Base-by-base conservation (phyloP, 1,284 basidiomycete genomes). In the Ceratobasidium sp. region DNA sequence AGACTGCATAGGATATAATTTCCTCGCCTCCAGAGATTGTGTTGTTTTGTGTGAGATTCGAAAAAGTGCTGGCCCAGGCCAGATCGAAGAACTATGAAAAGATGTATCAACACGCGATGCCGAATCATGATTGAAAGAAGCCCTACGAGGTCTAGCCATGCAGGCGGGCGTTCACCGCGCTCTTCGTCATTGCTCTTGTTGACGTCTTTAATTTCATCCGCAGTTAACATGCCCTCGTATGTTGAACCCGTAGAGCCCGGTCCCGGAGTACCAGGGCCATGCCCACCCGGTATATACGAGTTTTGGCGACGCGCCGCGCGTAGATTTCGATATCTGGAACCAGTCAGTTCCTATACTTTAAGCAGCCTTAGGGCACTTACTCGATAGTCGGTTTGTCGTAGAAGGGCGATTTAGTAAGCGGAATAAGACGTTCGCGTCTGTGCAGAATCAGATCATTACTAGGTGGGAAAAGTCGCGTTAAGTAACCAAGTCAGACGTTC, bases 61-160 rank as follows among this genome's bases (percentile, higher is more conserved):
- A 46, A 39, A 79, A 79, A 12, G 78, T 79, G 18, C 60, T 66
- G 20, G 78, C 71, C 78, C 78, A 79, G 23, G 78, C 78, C 18
- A 73, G 70, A 58, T 75, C 78, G 28, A 61, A 68, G 53, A 68
- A 69, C 76, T 77, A 63, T n/a, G 9, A 28, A 15, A 1, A 13
- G 53, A 18, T n/a, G 44, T 42, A 40, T 72, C 33, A 60, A 23
- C 3, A n/a, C n/a, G n/a, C n/a, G n/a, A n/a, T n/a, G n/a, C n/a
- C n/a, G 10, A 2, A 51, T 26, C 2, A 46, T 12, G 26, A 13
- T n/a, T 42, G 7, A 26, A 40, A 49, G 12, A 18, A 46, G 1
- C 56, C 75, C 6, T 28, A 77, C 75, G 26, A 77, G 75, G 42
- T 77, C 75, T 2, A 77, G 64, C 75, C 75, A 77, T 20, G 75